Evolutionary conservation across 495 filamentous ascomycete genomes (phyloP).

Genomic region (Lindgomyces ingoldianus): DNA sequence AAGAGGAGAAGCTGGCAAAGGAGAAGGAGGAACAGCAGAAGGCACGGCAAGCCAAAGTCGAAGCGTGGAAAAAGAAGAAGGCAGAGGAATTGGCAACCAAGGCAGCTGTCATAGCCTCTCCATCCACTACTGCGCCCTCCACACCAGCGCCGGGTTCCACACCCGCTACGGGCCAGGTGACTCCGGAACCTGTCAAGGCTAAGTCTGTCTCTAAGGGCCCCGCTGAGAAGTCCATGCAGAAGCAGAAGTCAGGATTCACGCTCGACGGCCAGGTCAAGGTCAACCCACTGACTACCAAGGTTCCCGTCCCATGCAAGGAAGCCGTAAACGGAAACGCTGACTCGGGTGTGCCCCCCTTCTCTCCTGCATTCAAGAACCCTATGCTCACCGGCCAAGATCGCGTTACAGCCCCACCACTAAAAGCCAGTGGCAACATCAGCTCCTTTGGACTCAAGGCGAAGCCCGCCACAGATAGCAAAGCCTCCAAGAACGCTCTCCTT

Average conservation of each 20-base stretch:
- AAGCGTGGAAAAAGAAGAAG: conserved; percentile 17
- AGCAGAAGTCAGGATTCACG: conserved; percentile 3
- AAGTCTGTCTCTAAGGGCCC: not conserved
- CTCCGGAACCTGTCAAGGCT: not conserved
- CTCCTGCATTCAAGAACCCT: conserved; percentile 1
- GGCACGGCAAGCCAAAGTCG: conserved; percentile 51
- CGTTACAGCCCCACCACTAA: conserved; percentile 52
- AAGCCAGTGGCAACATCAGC: conserved; percentile 72
- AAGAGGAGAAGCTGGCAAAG: conserved; percentile 73
- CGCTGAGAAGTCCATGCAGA: conserved; percentile 11
- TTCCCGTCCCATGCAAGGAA: conserved; percentile 12
- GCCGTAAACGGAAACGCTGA: conserved; percentile 62
- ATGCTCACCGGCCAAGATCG: conserved; percentile 30
- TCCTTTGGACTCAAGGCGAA: conserved; percentile 74
- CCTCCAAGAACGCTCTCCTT: conserved; percentile 73
- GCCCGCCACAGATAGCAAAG: conserved; percentile 64
- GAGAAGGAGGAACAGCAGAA: conserved; percentile 50
- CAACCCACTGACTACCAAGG: conserved; percentile 1
- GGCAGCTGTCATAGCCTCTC: not conserved
- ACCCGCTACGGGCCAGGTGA: not conserved
- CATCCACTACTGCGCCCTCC: conserved; percentile 2
- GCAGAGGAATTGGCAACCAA: conserved; percentile 8
- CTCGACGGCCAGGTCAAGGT: conserved; percentile 14
- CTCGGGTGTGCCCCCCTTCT: conserved; percentile 69
- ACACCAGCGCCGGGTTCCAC: conserved; percentile 5